Evolutionary conservation across 768 basidiomycete species (phyloP).

Genomic region (Hypholoma sublateritium): DNA sequence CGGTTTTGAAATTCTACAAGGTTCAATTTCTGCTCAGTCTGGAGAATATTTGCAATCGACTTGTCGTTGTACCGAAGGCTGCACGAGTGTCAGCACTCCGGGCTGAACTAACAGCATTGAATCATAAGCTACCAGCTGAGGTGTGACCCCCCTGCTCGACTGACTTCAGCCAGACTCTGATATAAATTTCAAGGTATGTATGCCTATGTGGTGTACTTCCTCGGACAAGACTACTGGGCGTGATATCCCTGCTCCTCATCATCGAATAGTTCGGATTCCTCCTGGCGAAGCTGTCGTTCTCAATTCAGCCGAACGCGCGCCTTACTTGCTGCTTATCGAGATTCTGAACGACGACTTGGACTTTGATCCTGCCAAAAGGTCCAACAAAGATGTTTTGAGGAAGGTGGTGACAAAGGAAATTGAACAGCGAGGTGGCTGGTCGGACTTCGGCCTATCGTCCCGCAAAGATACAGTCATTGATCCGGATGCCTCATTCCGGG

Average conservation of each 20-base stretch:
- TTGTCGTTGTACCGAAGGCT: conserved; percentile 89
- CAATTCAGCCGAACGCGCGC: conserved; percentile 95
- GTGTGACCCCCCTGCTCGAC: conserved; percentile 37
- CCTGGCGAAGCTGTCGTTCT: conserved; percentile 97
- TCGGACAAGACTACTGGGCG: conserved; percentile 51
- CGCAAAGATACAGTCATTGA: conserved; percentile 13
- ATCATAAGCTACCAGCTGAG: conserved; percentile 96
- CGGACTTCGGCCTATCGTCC: conserved; percentile 36
- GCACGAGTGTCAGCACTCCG: conserved; percentile 95
- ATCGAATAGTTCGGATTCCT: conserved; percentile 94
- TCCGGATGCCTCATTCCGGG: background rate
- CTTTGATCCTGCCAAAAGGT: conserved; percentile 82
- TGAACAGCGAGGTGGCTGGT: conserved; percentile 56
- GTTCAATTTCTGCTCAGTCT: conserved; percentile 85
- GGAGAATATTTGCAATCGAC: conserved; percentile 89
- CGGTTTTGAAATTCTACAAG: conserved; percentile 36
- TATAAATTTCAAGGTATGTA: conserved; percentile 58
- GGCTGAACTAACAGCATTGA: conserved; percentile 92
- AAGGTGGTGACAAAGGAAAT: conserved; percentile 70
- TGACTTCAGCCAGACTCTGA: conserved; percentile 4
- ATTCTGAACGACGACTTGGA: conserved; percentile 88
- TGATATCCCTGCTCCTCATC: conserved; percentile 66
- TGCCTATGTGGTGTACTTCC: conserved; percentile 85
- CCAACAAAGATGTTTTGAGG: conserved; percentile 84
- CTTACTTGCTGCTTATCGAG: conserved; percentile 90